Conservation (phyloP, 192 early-diverging fungal species). For the Geranomyces michiganensis region DNA sequence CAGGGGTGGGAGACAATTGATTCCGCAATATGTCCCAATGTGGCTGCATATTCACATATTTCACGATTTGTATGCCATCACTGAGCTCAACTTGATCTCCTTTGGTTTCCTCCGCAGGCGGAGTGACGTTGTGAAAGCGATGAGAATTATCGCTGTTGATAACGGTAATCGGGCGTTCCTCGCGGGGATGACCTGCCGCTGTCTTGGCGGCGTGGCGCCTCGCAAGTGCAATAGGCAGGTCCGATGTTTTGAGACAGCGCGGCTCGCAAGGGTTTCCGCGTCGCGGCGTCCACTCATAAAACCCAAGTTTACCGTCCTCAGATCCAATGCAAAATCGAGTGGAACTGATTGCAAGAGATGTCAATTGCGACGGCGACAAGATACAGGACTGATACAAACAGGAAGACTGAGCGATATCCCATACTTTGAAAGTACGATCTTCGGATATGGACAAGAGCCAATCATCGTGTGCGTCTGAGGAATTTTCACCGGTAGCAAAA, state of each 20-base stretch:
- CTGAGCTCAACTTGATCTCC: background rate
- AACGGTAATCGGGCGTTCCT: constrained; percentile 11
- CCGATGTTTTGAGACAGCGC: constrained; percentile 9
- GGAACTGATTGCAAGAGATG: constrained; percentile 32
- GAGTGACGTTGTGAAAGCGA: constrained; percentile 3
- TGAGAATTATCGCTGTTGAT: constrained; percentile 5
- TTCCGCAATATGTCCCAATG: too few relatives aligned
- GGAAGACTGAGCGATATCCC: constrained; percentile 27
- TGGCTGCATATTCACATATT: too few relatives aligned
- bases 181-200: background rate
- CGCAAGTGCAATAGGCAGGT: background rate
- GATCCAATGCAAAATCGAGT: constrained; percentile 31
- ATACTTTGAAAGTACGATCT: constrained; percentile 50
- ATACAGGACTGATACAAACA: constrained; percentile 46
- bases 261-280: constrained; percentile 34
- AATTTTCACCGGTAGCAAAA: background rate
- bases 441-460: constrained; percentile 41
- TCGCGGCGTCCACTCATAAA: constrained; percentile 25
- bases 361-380: constrained; percentile 39
- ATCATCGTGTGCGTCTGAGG: background rate
- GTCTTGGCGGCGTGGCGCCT: background rate
- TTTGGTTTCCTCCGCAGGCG: background rate
- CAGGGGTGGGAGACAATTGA: too few relatives aligned
- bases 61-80: background rate
- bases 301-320: constrained; percentile 33